These are phyloP conservation scores for Albifimbria verrucaria DNA, from an alignment of 2,329 filamentous ascomycete genomes.

Conservation along the genomic window DNA sequence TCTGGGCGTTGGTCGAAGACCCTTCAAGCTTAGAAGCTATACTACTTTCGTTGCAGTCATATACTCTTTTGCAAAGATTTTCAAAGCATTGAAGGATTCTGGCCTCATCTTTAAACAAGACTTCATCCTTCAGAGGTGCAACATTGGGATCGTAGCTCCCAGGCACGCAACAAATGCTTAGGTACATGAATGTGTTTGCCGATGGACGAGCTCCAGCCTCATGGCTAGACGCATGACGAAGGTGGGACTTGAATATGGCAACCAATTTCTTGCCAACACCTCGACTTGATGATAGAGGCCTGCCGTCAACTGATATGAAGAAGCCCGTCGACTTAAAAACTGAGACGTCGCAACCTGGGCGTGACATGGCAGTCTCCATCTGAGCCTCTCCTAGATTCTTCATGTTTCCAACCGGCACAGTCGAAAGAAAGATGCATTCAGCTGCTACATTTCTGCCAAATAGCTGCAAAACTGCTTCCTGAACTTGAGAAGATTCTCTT, in stretches of 20 bases:
- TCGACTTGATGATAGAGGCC: constrained; percentile 55
- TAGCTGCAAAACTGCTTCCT: constrained; percentile 60
- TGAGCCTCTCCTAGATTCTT: constrained; percentile 2
- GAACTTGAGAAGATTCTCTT: constrained; percentile 41
- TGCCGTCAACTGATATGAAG: constrained; percentile 66
- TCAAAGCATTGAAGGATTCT: constrained; percentile 43
- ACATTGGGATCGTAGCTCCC: constrained; percentile 70
- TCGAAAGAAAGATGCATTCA: constrained; percentile 30
- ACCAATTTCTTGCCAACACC: constrained; percentile 60
- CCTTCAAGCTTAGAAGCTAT: background rate
- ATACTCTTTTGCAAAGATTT: constrained; percentile 37
- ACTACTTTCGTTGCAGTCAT: constrained; percentile 17
- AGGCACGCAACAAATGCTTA: constrained; percentile 60
- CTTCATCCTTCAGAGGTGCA: constrained; percentile 68
- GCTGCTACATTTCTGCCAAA: constrained; percentile 43
- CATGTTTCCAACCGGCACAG: constrained; percentile 57
- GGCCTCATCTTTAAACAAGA: constrained; percentile 61
- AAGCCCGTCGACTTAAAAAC: constrained; percentile 44
- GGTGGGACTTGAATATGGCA: constrained; percentile 46
- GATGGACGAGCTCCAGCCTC: constrained; percentile 22
- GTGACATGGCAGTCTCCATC: constrained; percentile 52
- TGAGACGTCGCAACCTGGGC: constrained; percentile 37
- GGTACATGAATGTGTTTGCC: constrained; percentile 57
- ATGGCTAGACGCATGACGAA: constrained; percentile 30
- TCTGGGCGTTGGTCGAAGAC: background rate